Evolutionary conservation across 2,329 filamentous ascomycete genomes (phyloP).

Genomic region (Drechslerella stenobrocha): DNA sequence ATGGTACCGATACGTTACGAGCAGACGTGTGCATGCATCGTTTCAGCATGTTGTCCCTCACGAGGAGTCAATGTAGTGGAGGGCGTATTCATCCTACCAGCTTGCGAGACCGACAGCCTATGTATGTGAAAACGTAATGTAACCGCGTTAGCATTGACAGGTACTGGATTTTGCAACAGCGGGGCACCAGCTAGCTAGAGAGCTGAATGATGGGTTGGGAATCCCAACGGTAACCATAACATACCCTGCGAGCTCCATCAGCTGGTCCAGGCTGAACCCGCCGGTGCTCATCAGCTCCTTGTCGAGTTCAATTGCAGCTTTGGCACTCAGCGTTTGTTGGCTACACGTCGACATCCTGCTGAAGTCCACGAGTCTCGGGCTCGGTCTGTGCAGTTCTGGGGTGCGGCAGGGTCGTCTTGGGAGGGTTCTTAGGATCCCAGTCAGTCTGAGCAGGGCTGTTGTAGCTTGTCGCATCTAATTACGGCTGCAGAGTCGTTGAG

Average conservation of each 20-base stretch:
- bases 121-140: too few species aligned
- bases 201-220: slow-evolving; percentile 3
- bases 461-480: slow-evolving; percentile 29
- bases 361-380: too few species aligned
- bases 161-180: too few species aligned
- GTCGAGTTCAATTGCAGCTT: slow-evolving; percentile 85
- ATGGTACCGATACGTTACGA: too few species aligned
- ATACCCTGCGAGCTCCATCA: slow-evolving; percentile 85
- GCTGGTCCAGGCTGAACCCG: slow-evolving; percentile 87
- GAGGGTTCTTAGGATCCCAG: slow-evolving; percentile 20
- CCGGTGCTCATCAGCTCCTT: slow-evolving; percentile 87
- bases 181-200: too few species aligned
- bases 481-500: not conserved
- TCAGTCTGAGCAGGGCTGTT: slow-evolving; percentile 16
- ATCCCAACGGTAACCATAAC: slow-evolving; percentile 7
- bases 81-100: slow-evolving; percentile 13
- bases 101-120: slow-evolving; percentile 33
- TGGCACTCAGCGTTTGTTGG: slow-evolving; percentile 66
- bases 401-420: slow-evolving; percentile 11
- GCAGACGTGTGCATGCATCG: not conserved
- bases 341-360: slow-evolving; percentile 17
- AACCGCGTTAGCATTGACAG: too few species aligned
- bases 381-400: not conserved
- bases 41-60: slow-evolving; percentile 9
- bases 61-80: not conserved